Evolutionary conservation across 345 rosid species (phyloP), one percentile per base, ranked within the genome.

Genomic region (Combretum micranthum): DNA sequence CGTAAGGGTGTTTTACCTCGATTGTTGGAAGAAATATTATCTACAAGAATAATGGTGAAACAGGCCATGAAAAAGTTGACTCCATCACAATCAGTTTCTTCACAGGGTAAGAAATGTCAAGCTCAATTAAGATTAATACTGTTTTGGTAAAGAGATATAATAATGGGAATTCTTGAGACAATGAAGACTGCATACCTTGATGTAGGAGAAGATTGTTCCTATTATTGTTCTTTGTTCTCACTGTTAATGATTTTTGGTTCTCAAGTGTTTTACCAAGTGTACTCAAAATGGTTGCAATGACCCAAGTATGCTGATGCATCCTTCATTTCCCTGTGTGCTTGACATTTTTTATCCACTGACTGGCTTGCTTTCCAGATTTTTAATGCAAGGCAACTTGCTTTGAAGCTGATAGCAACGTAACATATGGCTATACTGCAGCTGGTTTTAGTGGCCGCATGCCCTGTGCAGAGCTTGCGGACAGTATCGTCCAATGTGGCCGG

Each of bases 401-500:
- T 92, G 69, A 92, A 92, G 87, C 83, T 92, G 69, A 88, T 92
- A 70, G 89, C 98, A 65, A 92, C 68, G 98, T 92, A 59, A 92
- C 98, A 1, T 92, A 92, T 72, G 98, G 98, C 56, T 92, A 88
- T 68, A 84, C 98, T 37, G 98, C 98, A 69, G 97, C 97, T 76
- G 98, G 98, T 63, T 92, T 92, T 74, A 92, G 98, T 69, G 98
- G 97, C 51, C 97, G 97, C 63, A 92, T 92, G 98, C 98, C 98
- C 44, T 92, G 97, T 84, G 95, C 97, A 32, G 97, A 92, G 84
- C 85, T 92, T 83, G 97, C 98, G 48, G 98, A 92, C 70, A 92
- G 98, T 61, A 92, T 92, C 49, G 98, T 92, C 70, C 97, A 92
- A 57, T 88, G 97, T 80, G 97, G 98, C 63, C 98, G 98, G 57